phyloP scores from a whole-genome alignment of 352 stramenopile genomes.

The Pythium oligandrum region DNA sequence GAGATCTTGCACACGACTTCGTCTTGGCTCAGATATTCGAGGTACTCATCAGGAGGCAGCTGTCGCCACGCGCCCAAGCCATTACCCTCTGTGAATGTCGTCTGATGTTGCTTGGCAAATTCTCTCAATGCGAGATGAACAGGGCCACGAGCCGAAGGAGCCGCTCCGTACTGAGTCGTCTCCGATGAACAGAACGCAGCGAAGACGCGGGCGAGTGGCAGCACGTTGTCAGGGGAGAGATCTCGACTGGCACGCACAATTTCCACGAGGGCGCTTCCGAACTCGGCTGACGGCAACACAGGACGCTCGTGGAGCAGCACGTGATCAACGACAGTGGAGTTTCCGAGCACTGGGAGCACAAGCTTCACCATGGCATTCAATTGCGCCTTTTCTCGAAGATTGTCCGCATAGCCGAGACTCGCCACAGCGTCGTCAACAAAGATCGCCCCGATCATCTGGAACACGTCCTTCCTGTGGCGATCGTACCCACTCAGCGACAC shows the following conservation, averaged over 20 bases:
- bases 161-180: neutral
- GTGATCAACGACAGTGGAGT: constrained; percentile 28
- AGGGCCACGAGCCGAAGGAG: constrained; percentile 1
- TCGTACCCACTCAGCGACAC: constrained; percentile 4
- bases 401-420: constrained; percentile 49
- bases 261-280: constrained; percentile 9
- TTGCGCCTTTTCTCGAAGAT: constrained; percentile 32
- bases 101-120: constrained; percentile 28
- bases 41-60: constrained; percentile 48
- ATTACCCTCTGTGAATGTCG: neutral
- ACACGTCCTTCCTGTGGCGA: constrained; percentile 22
- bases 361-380: constrained; percentile 68
- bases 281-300: constrained; percentile 1
- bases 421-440: constrained; percentile 59
- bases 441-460: constrained; percentile 43
- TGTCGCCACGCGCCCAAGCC: constrained; percentile 5
- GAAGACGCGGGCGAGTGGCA: constrained; percentile 41
- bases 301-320: constrained; percentile 7
- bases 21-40: constrained; percentile 20
- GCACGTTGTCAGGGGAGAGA: constrained; percentile 32
- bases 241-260: constrained; percentile 11
- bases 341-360: constrained; percentile 41
- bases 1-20: constrained; percentile 35
- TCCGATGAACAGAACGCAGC: constrained; percentile 34
- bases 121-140: constrained; percentile 49